Evolutionary conservation across 2,329 filamentous ascomycete genomes (phyloP).

Genomic region (Dendryphion nanum): DNA sequence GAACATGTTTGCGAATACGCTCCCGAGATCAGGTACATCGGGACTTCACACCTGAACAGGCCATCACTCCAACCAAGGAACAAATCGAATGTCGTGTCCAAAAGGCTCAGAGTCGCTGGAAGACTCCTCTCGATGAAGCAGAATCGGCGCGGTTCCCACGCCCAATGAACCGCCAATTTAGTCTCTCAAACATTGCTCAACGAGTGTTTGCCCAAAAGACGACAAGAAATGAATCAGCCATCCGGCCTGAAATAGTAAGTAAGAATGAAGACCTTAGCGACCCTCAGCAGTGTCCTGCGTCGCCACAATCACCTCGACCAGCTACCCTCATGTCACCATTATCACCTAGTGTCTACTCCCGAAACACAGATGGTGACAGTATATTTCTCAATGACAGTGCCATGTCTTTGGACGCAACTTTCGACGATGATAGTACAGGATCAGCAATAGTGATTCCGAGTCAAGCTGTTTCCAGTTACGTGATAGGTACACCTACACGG

Average conservation of each 20-base stretch:
- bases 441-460: constrained; percentile 46
- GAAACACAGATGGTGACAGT: constrained; percentile 40
- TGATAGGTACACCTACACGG: constrained; percentile 31
- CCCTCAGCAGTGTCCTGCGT: no score
- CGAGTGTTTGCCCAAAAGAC: not conserved
- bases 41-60: constrained; percentile 1
- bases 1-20: constrained; percentile 7
- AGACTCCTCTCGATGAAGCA: constrained; percentile 19
- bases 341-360: constrained; percentile 50
- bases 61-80: constrained; percentile 34
- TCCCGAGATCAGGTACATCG: constrained; percentile 4
- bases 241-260: no score
- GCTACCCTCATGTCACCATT: constrained; percentile 25
- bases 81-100: constrained; percentile 41
- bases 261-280: no score
- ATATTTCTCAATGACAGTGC: constrained; percentile 35
- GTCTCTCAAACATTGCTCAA: not conserved
- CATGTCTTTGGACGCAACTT: constrained; percentile 21
- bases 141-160: not conserved
- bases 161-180: not conserved
- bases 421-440: constrained; percentile 16
- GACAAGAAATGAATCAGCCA: no score
- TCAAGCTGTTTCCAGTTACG: constrained; percentile 44
- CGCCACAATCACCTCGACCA: constrained; percentile 8
- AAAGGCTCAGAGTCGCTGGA: constrained; percentile 43